Evolutionary conservation across 805 yeast genomes (phyloP), one percentile per base, ranked within the genome.

Genomic region (Saccharomycodes ludwigii): DNA sequence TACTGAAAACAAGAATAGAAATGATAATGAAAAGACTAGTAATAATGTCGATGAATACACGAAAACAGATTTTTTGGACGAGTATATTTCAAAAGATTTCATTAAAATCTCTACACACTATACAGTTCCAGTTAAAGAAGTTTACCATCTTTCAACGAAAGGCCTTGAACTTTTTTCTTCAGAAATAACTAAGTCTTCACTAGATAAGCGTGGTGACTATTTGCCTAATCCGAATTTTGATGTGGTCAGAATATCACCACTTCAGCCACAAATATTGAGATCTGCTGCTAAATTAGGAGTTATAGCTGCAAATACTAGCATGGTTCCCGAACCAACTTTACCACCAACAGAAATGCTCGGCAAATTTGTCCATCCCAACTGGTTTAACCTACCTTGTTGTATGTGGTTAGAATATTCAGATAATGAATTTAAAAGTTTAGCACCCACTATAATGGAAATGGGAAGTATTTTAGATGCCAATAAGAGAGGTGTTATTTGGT

Each of bases 141-240:
- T 85, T 1, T 65, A 69, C 38, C 69, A 66, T 36, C 53, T 76
- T 21, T 56, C 70, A 7, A 73, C 79, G 13, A 68, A 69, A 25
- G 84, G 76, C 24, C 65, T 71, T 18, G 94, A 95, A 10, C 61
- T 91, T 30, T 88, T 91, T 49, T 68, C 94, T 5, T 77, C 94
- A 0, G 56, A 77, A 22, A 65, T 71, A 21, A 66, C 70, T 18
- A 78, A 73, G 44, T 82, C 96, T 0, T 59, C 68, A 14, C 56
- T 85, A 32, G 97, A 91, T 49, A 71, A 76, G 27, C 71, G 94
- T 39, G 75, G 73, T 30, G 71, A 80, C 2, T 57, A 66, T 3
- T 65, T 80, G 4, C 83, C 82, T 7, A 76, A 75, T 19, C 76
- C 76, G 21, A 49, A 49, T 10, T 76, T 81, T 46, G 64, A 66